phyloP scores from a whole-genome alignment of 2,329 filamentous ascomycete genomes.

The Cercospora janseana region DNA sequence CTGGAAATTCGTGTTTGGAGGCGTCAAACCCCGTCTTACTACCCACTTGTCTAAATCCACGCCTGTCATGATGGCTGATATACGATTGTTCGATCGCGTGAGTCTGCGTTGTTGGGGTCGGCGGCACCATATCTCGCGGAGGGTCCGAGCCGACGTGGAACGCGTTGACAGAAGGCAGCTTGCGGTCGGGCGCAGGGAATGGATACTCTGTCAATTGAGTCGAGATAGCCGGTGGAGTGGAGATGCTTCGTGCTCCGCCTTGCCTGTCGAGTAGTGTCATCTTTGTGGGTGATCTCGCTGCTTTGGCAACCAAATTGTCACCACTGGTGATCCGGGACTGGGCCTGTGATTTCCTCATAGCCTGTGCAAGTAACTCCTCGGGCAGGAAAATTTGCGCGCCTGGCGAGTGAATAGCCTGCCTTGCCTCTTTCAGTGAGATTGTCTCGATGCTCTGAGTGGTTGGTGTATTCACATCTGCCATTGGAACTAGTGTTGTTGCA shows the following conservation, averaged over 20 bases:
- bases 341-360: conserved; percentile 22
- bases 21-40: no score
- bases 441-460: conserved; percentile 24
- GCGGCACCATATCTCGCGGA: conserved; percentile 20
- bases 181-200: neutral
- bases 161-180: conserved; percentile 14
- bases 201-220: neutral
- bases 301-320: conserved; percentile 15
- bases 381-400: conserved; percentile 34
- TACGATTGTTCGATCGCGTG: neutral
- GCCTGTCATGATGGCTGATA: conserved; percentile 13
- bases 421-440: conserved; percentile 34
- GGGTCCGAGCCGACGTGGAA: conserved; percentile 23
- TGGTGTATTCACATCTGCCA: neutral
- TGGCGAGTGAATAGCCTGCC: conserved; percentile 28
- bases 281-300: neutral
- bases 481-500: conserved; percentile 18
- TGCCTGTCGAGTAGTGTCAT: conserved; percentile 24
- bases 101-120: neutral
- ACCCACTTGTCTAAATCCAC: no score
- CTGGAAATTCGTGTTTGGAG: conserved; percentile 3
- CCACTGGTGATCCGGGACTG: conserved; percentile 22
- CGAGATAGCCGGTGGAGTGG: conserved; percentile 11
- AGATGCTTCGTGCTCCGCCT: conserved; percentile 18
- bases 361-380: conserved; percentile 34